Evolutionary conservation across 768 basidiomycete genomes (phyloP).

Genomic region (Thelephora ganbajun): DNA sequence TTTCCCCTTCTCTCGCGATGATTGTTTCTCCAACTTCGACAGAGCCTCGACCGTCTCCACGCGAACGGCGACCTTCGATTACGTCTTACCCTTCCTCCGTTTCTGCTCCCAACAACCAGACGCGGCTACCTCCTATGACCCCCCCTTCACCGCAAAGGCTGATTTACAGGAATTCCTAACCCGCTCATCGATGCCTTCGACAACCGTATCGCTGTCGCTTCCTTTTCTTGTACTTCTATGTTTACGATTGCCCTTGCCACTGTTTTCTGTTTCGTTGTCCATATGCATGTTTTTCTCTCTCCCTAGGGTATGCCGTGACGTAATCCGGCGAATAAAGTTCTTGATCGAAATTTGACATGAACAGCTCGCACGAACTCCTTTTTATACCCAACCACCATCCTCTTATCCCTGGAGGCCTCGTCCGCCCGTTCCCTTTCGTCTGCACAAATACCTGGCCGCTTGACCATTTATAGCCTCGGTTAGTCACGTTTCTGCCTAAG

Average conservation of each 20-base stretch:
- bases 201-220: too few relatives aligned
- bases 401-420: too few relatives aligned
- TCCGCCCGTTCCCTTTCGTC: too few relatives aligned
- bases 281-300: background rate
- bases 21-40: slow-evolving; percentile 36
- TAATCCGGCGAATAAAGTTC: background rate
- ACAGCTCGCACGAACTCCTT: too few relatives aligned
- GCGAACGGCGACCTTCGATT: slow-evolving; percentile 5
- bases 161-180: background rate
- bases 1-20: slow-evolving; percentile 52
- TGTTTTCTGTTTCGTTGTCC: background rate
- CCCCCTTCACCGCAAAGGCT: slow-evolving; percentile 6
- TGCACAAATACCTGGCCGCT: too few relatives aligned
- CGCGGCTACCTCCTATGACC: slow-evolving; percentile 5
- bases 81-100: background rate
- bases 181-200: background rate
- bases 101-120: background rate
- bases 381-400: too few relatives aligned
- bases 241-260: background rate
- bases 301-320: background rate
- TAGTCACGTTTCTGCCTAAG: too few relatives aligned
- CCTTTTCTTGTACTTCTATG: background rate
- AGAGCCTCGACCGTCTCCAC: slow-evolving; percentile 13
- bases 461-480: too few relatives aligned
- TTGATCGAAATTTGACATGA: background rate